Evolutionary conservation across 108 stramenopile species (phyloP), one percentile per base, ranked within the genome.

Genomic region (Schizochytrium sp.): DNA sequence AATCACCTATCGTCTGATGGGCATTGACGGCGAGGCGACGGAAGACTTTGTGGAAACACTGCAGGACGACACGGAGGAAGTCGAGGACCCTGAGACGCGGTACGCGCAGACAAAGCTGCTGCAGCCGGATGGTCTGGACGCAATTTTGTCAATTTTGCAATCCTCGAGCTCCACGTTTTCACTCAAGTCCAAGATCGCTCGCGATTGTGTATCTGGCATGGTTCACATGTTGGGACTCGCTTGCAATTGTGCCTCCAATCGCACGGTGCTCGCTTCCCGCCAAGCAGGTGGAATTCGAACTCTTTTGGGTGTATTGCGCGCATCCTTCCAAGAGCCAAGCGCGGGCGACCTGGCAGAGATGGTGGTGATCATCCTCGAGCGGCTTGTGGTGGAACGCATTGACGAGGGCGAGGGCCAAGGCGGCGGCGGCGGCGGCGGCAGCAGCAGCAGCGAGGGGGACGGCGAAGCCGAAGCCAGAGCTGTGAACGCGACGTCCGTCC

Each of bases 1-100:
- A 43, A 60, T 88, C 3, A 88, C 88, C 0, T 88, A 88, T 47
- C 88, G 88, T 12, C 4, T 88, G 21, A 69, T 44, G 43, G 88
- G 88, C 18, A 60, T 88, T 18, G 88, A 88, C 29, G 88, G 88
- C 41, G 88, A 88, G 60, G 88, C 88, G 10, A 88, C 88, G 44
- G 88, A 88, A 34, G 88, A 88, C 43, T 34, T 44, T 18, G 21
- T 69, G 5, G 88, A 88, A 23, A 4, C 10, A 1, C n/a, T 88
- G 19, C 5, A 14, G 18, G 87, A 58, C 18, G 87, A 28, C 29
- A 43, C 47, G 51, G 8, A 60, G 10, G 88, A 88, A 25, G 58
- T 5, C 19, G 58, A 58, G 29, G 58, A 58, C 29, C 55, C 58
- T 1, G 58, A 58, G 5, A 34, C 21, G 34, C 21, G 44, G 18